These are phyloP conservation scores for Aspergillaceae sp. DNA, from an alignment of 2,329 filamentous ascomycete species.

Conservation along the genomic window DNA sequence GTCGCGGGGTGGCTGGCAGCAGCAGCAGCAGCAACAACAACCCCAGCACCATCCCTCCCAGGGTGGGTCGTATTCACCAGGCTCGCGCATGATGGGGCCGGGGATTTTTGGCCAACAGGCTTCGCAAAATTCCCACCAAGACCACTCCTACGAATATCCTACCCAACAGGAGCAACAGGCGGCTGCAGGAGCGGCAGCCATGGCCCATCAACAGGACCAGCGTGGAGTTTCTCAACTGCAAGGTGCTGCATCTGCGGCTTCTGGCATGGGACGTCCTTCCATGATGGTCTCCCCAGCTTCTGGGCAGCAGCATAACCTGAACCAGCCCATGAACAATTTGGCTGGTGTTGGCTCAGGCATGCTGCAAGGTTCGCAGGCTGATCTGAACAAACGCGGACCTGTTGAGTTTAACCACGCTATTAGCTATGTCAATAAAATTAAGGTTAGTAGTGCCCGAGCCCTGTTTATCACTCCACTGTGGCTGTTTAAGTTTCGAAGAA, in stretches of 20 bases:
- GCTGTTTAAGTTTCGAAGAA: background rate
- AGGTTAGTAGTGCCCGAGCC: constrained; percentile 50
- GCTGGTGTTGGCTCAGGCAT: constrained; percentile 55
- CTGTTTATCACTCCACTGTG: too few species aligned
- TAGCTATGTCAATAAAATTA: constrained; percentile 99
- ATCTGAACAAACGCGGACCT: constrained; percentile 75
- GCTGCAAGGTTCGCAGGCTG: constrained; percentile 45
- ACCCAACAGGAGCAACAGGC: constrained; percentile 39
- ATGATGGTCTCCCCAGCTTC: constrained; percentile 29
- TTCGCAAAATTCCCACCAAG: constrained; percentile 31
- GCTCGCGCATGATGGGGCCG: constrained; percentile 28
- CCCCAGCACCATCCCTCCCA: constrained; percentile 21
- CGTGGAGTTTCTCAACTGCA: constrained; percentile 58
- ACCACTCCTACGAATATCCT: constrained; percentile 36
- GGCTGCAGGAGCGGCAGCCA: constrained; percentile 35
- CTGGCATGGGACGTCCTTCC: constrained; percentile 38
- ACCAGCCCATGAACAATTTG: constrained; percentile 48
- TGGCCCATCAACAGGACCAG: constrained; percentile 56
- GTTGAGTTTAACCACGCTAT: constrained; percentile 99
- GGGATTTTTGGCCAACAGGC: constrained; percentile 30
- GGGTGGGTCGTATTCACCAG: constrained; percentile 34
- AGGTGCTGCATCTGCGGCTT: constrained; percentile 55
- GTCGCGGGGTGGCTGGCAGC: constrained; percentile 32
- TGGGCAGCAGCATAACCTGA: constrained; percentile 37
- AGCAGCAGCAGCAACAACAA: constrained; percentile 10